phyloP scores from a whole-genome alignment of 2,329 filamentous ascomycete genomes.

The Epichloe bromicola region DNA sequence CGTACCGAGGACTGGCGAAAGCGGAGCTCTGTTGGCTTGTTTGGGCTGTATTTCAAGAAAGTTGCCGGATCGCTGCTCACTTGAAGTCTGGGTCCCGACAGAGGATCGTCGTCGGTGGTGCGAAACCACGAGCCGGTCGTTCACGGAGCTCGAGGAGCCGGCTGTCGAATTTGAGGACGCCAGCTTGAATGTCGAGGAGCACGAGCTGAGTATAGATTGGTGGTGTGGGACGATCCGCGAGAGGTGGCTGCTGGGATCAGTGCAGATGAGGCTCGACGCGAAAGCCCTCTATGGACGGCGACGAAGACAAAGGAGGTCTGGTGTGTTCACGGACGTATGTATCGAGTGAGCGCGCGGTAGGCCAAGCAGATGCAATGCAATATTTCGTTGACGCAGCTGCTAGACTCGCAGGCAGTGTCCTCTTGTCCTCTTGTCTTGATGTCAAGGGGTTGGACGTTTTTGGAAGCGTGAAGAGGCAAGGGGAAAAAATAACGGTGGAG shows the following conservation, averaged over 20 bases:
- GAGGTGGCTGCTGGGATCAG: constrained; percentile 1
- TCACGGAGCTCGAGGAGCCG: constrained; percentile 42
- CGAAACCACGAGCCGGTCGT: constrained; percentile 32
- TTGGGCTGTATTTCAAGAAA: constrained; percentile 19
- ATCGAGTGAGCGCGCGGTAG: too few species aligned
- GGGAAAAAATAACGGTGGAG: neutral
- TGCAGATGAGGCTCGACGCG: neutral
- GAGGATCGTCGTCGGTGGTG: constrained; percentile 40
- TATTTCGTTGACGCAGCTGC: too few species aligned
- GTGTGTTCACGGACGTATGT: too few species aligned
- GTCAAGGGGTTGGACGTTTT: neutral
- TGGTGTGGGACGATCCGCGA: neutral
- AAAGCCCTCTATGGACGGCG: neutral
- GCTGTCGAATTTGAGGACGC: constrained; percentile 34
- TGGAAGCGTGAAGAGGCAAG: neutral
- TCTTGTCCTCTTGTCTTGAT: neutral
- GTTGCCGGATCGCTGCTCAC: constrained; percentile 18
- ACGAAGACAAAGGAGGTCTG: neutral
- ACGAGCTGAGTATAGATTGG: constrained; percentile 4
- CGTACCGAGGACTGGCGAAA: constrained; percentile 46
- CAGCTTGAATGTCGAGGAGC: constrained; percentile 28
- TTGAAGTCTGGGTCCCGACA: constrained; percentile 19
- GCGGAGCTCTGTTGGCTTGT: constrained; percentile 17
- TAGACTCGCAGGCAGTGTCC: too few species aligned
- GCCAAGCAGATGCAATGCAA: too few species aligned